Base-by-base conservation (phyloP, 1,139 yeast species). In the Petasospora rhodanensis region DNA sequence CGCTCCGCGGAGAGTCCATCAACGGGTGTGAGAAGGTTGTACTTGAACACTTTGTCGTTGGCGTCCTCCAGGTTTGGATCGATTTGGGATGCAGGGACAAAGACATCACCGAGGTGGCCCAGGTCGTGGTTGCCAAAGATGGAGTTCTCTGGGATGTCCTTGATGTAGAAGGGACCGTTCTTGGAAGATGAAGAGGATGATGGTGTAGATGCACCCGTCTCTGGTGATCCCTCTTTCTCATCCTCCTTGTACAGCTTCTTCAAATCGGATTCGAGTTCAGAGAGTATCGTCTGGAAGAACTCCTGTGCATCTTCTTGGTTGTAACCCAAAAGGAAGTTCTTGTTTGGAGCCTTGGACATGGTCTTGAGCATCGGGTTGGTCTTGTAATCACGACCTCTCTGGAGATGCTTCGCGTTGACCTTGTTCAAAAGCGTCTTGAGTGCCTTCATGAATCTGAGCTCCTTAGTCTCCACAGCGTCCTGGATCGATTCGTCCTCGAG, bases 241-340 rank as follows among this genome's bases (percentile, higher is more conserved):
- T 21, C 12, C 20, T 28, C 32, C 32, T 32, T 26, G 9, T 15
- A 34, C 14, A 38, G 24, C 24, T 36, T 43, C 34, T 59, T 59
- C 22, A 52, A 51, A 32, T 86, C 94, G 33, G 70, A 72, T 55
- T 86, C 96, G 32, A 86, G 63, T 34, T 82, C 73, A 26, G 73
- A 68, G 68, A 86, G 68, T 5, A 86, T 72, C 42, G 83, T 73
- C 55, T 86, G 96, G 61, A 86, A 86, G 51, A 86, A 86, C 55
- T 86, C 96, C 58, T 87, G 96, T 0, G 96, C 96, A 59, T 86
- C 96, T 57, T 86, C 96, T 58, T 86, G 96, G 50, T 83, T 86
- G 52, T 85, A 84, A 1, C 95, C 91, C 29, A 78, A 60, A 51
- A 86, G 77, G 43, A 86, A 70, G 52, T 79, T 79, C 47, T 78